Percentiles rank a stretch among this genome's conserved stretches.
These are phyloP conservation scores for Colletotrichum magnum DNA, from an alignment of 2,329 filamentous ascomycete species.

Conservation along the genomic window DNA sequence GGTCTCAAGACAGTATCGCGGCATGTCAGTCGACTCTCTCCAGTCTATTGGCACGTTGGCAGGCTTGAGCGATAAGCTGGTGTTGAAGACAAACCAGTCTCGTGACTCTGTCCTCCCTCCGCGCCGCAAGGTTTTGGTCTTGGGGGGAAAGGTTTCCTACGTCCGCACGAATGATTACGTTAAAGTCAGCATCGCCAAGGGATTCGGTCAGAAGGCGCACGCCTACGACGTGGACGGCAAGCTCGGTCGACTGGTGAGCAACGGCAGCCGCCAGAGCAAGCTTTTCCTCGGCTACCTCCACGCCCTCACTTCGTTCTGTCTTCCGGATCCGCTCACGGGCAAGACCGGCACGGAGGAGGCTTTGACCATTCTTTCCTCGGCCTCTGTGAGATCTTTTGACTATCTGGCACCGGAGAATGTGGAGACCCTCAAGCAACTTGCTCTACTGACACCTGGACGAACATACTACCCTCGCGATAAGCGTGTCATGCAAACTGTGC, in stretches of 20 bases:
- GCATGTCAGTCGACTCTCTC: slow-evolving; percentile 61
- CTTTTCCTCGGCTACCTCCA: slow-evolving; percentile 67
- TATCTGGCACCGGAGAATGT: slow-evolving; percentile 53
- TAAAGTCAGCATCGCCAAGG: slow-evolving; percentile 51
- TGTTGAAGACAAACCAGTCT: slow-evolving; percentile 52
- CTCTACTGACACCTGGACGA: slow-evolving; percentile 57
- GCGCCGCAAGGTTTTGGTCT: slow-evolving; percentile 47
- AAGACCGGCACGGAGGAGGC: slow-evolving; percentile 70
- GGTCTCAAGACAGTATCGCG: slow-evolving; percentile 63
- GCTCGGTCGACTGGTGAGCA: slow-evolving; percentile 65
- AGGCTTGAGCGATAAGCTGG: slow-evolving; percentile 64
- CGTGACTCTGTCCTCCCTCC: slow-evolving; percentile 56
- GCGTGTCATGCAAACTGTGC: slow-evolving; percentile 61
- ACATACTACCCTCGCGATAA: slow-evolving; percentile 60
- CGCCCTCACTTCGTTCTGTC: slow-evolving; percentile 65
- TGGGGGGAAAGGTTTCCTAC: slow-evolving; percentile 28
- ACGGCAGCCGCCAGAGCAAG: slow-evolving; percentile 65
- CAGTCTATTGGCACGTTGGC: slow-evolving; percentile 63
- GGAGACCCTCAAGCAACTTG: slow-evolving; percentile 53
- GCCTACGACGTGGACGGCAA: slow-evolving; percentile 63
- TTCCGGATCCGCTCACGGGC: slow-evolving; percentile 63
- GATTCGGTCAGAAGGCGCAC: slow-evolving; percentile 48
- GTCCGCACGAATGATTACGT: slow-evolving; percentile 48
- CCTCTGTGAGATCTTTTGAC: slow-evolving; percentile 63
- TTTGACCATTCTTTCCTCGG: slow-evolving; percentile 62